Base-by-base conservation (phyloP, 495 filamentous ascomycete species). In the Barbatosphaeria neglecta region DNA sequence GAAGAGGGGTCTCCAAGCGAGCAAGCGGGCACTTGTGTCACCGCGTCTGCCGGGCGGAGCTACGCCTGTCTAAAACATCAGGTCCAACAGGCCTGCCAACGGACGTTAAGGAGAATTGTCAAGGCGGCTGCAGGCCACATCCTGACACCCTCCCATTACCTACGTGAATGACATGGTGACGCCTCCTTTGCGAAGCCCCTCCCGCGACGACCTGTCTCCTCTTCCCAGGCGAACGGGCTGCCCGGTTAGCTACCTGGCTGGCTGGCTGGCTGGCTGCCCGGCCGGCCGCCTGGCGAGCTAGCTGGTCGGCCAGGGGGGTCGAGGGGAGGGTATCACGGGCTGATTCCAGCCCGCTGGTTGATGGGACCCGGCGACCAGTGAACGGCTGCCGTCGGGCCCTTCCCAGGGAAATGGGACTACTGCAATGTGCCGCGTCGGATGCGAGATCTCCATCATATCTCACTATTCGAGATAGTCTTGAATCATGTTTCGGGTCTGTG, bases 111-210 rank as follows among this genome's bases (percentile, higher is more conserved):
- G 39, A 41, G 39, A 41, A 41, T 41, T 41, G 16, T 35, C 16
- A 35, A 11, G 31, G 31, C 31, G 31, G 13, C 31, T 35, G 31
- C 31, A 35, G n/a, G n/a, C n/a, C n/a, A n/a, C n/a, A n/a, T n/a
- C n/a, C n/a, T n/a, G n/a, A n/a, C n/a, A n/a, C n/a, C n/a, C n/a
- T n/a, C n/a, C n/a, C n/a, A n/a, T n/a, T n/a, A n/a, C n/a, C n/a
- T n/a, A n/a, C n/a, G 28, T 31, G 15, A 6, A 31, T 47, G 41
- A 33, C 27, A 59, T 56, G 50, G 54, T 47, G 49, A 42, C 51
- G 49, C 41, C 51, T 35, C 42, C 39, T 17, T 33, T 55, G 25
- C 27, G 45, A 35, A n/a, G 22, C 8, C 45, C 49, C 11, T 33
- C 45, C 45, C 43, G 47, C n/a, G n/a, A n/a, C n/a, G n/a, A n/a